These are phyloP conservation scores for Colletotrichum graminicola DNA, from an alignment of 2,329 filamentous ascomycete genomes.

Conservation along the genomic window DNA sequence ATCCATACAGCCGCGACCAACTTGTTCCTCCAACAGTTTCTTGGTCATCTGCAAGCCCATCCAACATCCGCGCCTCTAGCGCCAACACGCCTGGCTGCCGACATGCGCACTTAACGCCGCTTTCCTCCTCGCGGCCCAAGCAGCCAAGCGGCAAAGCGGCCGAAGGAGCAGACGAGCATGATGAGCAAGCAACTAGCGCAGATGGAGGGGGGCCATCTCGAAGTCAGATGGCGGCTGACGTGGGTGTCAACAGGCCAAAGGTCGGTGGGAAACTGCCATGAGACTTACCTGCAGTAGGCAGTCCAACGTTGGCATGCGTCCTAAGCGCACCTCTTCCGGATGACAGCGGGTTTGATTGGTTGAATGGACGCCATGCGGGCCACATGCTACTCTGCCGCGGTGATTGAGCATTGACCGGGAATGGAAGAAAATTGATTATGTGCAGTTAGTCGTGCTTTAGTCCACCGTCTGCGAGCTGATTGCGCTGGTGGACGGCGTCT, in stretches of 20 bases:
- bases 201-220: background rate
- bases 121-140: background rate
- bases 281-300: conserved; percentile 1
- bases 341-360: conserved; percentile 14
- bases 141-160: conserved; percentile 15
- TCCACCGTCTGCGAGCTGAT: background rate
- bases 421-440: conserved; percentile 4
- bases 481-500: background rate
- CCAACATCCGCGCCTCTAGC: conserved; percentile 11
- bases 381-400: conserved; percentile 20
- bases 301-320: conserved; percentile 27
- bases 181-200: background rate
- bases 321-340: conserved; percentile 18
- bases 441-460: conserved; percentile 18
- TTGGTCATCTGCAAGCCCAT: conserved; percentile 5
- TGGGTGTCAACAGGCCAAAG: background rate
- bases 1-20: background rate
- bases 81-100: background rate
- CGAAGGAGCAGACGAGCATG: conserved; percentile 3
- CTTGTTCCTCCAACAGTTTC: background rate
- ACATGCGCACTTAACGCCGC: conserved; percentile 17
- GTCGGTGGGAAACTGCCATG: conserved; percentile 1
- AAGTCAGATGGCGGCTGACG: background rate
- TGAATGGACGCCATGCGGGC: conserved; percentile 12
- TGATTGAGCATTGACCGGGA: background rate